A percentile compares a stretch with the other conserved stretches of the same genome.
These are phyloP conservation scores for Cystoderma amianthinum DNA, from an alignment of 768 basidiomycete species.

Conservation along the genomic window DNA sequence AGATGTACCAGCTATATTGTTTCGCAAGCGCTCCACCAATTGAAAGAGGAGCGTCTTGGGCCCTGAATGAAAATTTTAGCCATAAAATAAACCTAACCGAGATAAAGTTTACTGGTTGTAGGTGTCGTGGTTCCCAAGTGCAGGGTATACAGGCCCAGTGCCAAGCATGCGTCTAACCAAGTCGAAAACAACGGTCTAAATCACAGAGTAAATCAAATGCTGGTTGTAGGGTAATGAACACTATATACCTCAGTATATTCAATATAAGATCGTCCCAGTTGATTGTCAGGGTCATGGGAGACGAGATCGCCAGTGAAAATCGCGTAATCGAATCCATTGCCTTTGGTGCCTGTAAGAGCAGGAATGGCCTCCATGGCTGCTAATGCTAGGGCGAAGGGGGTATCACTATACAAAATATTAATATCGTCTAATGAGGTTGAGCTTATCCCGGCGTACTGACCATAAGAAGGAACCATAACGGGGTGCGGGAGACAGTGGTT, in stretches of 20 bases:
- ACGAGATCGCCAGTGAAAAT: slow-evolving; percentile 73
- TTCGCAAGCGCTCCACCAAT: slow-evolving; percentile 45
- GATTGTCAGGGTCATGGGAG: slow-evolving; percentile 61
- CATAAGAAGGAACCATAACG: slow-evolving; percentile 61
- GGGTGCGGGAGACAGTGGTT: slow-evolving; percentile 51
- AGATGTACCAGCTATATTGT: slow-evolving; percentile 60
- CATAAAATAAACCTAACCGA: neutral
- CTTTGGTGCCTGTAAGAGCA: slow-evolving; percentile 50
- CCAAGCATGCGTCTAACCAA: slow-evolving; percentile 57
- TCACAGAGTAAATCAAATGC: neutral
- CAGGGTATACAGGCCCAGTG: slow-evolving; percentile 67
- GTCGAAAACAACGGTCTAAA: slow-evolving; percentile 57
- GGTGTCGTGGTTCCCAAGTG: slow-evolving; percentile 73
- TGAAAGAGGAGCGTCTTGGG: slow-evolving; percentile 54
- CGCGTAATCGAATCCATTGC: slow-evolving; percentile 56
- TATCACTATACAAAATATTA: slow-evolving; percentile 35
- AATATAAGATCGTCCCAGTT: slow-evolving; percentile 57
- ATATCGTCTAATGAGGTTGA: neutral
- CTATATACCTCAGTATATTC: slow-evolving; percentile 53
- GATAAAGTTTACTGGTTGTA: slow-evolving; percentile 47
- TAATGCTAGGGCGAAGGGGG: slow-evolving; percentile 52
- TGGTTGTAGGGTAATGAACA: slow-evolving; percentile 1
- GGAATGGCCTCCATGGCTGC: slow-evolving; percentile 66
- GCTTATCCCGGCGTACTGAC: slow-evolving; percentile 19
- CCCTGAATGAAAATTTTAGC: slow-evolving; percentile 28